Percentiles rank a stretch among this genome's conserved stretches.
Conservation (phyloP, 192 early-diverging fungal genomes). For the Anaeromyces robustus region DNA sequence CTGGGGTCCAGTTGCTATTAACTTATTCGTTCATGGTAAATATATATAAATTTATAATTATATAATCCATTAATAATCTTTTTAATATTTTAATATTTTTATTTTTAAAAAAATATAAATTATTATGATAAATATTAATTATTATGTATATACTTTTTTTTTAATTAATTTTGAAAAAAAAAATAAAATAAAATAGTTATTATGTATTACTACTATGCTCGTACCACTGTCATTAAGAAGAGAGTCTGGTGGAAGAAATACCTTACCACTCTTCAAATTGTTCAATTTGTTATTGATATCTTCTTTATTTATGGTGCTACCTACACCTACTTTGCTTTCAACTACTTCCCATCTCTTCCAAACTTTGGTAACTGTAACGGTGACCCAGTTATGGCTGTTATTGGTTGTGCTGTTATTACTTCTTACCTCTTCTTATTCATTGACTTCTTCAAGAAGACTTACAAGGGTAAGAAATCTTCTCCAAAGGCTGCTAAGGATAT, state of each 20-base stretch:
- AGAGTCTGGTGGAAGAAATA: constrained; percentile 82
- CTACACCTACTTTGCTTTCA: constrained; percentile 54
- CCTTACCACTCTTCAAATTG: constrained; percentile 78
- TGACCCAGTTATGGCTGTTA: constrained; percentile 57
- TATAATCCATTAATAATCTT: too few relatives aligned
- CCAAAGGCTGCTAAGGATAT: neutral
- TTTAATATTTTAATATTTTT: too few relatives aligned
- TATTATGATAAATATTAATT: too few relatives aligned
- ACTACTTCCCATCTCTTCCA: neutral
- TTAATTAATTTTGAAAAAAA: too few relatives aligned
- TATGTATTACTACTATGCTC: constrained; percentile 69
- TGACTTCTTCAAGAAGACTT: constrained; percentile 77
- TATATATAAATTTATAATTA: too few relatives aligned
- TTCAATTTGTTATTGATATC: constrained; percentile 83
- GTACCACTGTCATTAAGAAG: constrained; percentile 28
- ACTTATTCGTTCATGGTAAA: neutral
- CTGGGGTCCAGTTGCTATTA: neutral
- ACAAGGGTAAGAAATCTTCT: constrained; percentile 24
- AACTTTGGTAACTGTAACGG: constrained; percentile 41
- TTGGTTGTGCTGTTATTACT: constrained; percentile 62
- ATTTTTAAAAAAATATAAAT: too few relatives aligned
- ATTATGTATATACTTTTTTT: too few relatives aligned
- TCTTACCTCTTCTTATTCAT: constrained; percentile 77
- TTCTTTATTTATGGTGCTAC: constrained; percentile 73
- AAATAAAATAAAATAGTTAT: neutral